Percentiles rank a stretch among this genome's conserved stretches.
Evolutionary conservation across 2,329 filamentous ascomycete genomes (phyloP).

Genomic region (Phyllosticta citribraziliensis): DNA sequence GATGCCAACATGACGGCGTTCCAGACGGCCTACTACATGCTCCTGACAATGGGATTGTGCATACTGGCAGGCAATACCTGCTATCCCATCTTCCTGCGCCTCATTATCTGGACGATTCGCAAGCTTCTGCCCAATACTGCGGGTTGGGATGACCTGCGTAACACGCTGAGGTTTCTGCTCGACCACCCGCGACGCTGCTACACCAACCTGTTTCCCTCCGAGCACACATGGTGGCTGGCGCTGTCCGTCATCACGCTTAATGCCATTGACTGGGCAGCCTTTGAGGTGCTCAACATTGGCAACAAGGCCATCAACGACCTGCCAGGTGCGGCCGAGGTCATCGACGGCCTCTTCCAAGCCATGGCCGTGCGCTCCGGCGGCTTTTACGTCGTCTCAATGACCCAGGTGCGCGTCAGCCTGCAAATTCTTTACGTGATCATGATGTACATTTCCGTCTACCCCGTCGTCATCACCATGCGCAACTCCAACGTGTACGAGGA

Average conservation of each 20-base stretch:
- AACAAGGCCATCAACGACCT: slow-evolving; percentile 42
- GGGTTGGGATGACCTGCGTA: slow-evolving; percentile 29
- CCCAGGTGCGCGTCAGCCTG: slow-evolving; percentile 43
- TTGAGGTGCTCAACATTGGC: slow-evolving; percentile 46
- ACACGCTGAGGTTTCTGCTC: slow-evolving; percentile 46
- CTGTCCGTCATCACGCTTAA: slow-evolving; percentile 44
- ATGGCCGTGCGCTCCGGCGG: slow-evolving; percentile 40
- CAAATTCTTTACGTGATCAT: slow-evolving; percentile 52
- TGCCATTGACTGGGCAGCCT: slow-evolving; percentile 42
- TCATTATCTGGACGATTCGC: slow-evolving; percentile 47
- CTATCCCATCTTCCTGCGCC: slow-evolving; percentile 48
- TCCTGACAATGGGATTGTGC: slow-evolving; percentile 40
- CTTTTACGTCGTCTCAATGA: slow-evolving; percentile 41
- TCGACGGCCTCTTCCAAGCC: slow-evolving; percentile 52
- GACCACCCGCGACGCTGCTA: slow-evolving; percentile 54
- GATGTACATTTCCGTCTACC: slow-evolving; percentile 57
- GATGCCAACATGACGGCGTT: slow-evolving; percentile 58
- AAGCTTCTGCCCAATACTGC: slow-evolving; percentile 33
- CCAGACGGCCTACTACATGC: slow-evolving; percentile 35
- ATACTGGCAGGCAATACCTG: slow-evolving; percentile 45
- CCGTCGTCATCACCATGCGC: slow-evolving; percentile 52
- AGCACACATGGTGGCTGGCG: slow-evolving; percentile 50
- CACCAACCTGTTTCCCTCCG: slow-evolving; percentile 50
- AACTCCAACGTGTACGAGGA: slow-evolving; percentile 53
- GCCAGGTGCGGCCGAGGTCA: slow-evolving; percentile 37